These are phyloP conservation scores for Boechera divaricarpa DNA, from an alignment of 345 rosid genomes.

Conservation along the genomic window DNA sequence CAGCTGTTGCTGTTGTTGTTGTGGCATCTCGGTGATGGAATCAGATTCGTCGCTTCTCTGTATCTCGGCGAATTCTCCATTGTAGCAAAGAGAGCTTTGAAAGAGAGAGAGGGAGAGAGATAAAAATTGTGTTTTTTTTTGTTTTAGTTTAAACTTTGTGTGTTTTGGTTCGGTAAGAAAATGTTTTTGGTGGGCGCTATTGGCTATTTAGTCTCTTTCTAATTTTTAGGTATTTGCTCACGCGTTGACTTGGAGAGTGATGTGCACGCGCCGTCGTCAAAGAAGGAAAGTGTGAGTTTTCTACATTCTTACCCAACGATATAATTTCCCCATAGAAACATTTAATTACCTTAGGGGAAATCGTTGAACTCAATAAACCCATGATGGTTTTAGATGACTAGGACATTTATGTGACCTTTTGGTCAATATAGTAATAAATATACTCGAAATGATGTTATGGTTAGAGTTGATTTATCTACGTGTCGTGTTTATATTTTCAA, in stretches of 20 bases:
- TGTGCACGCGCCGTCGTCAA: constrained; percentile 35
- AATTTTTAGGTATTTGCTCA: neutral
- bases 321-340: constrained; percentile 5
- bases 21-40: constrained; percentile 60
- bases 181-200: constrained; percentile 61
- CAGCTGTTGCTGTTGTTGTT: constrained; percentile 39
- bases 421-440: constrained; percentile 32
- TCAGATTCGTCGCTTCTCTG: constrained; percentile 50
- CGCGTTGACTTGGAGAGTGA: neutral
- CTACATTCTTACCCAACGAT: neutral
- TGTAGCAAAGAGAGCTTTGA: constrained; percentile 21
- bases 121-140: neutral
- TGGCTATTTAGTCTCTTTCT: constrained; percentile 38
- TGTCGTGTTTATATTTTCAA: constrained; percentile 20
- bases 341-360: constrained; percentile 17
- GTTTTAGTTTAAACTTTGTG: constrained; percentile 22
- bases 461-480: constrained; percentile 19
- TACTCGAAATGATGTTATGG: constrained; percentile 10
- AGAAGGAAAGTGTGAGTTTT: neutral
- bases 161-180: constrained; percentile 62
- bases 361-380: constrained; percentile 21
- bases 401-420: constrained; percentile 32
- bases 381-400: constrained; percentile 34
- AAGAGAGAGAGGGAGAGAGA: constrained; percentile 10
- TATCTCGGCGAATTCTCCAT: constrained; percentile 71